Conservation (phyloP, 1,139 yeast species). For the Taiozyma sp. region DNA sequence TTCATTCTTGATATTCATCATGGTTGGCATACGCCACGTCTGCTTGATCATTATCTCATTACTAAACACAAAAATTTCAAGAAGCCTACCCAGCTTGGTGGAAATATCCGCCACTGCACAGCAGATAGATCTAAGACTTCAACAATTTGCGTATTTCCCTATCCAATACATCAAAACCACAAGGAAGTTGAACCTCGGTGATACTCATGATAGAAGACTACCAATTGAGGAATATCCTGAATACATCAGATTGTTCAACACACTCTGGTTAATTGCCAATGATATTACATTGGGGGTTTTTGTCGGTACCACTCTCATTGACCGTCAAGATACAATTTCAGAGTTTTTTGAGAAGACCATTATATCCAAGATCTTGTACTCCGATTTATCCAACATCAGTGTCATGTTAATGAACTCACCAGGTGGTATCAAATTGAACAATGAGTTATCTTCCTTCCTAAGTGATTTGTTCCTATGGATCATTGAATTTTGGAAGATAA, state of each 20-base stretch:
- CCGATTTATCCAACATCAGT: conserved; percentile 44
- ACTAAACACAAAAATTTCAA: conserved; percentile 31
- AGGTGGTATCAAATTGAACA: conserved; percentile 89
- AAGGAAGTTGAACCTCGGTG: conserved; percentile 23
- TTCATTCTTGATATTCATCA: conserved; percentile 3
- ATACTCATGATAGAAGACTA: conserved; percentile 26
- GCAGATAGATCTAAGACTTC: conserved; percentile 74
- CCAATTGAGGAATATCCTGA: conserved; percentile 47
- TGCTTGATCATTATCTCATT: conserved; percentile 33
- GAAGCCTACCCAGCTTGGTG: conserved; percentile 29
- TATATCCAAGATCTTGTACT: conserved; percentile 31
- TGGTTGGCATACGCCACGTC: conserved; percentile 25
- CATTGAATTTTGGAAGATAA: conserved; percentile 58
- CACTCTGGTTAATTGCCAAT: conserved; percentile 81
- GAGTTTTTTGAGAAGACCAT: conserved; percentile 34
- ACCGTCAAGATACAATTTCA: conserved; percentile 36
- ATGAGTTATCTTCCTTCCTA: conserved; percentile 78
- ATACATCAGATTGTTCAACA: conserved; percentile 84
- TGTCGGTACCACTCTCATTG: conserved; percentile 45
- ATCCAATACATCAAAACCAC: conserved; percentile 64
- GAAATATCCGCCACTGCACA: conserved; percentile 61
- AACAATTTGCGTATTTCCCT: conserved; percentile 79
- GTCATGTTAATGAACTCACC: conserved; percentile 86
- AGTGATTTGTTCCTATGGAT: conserved; percentile 90
- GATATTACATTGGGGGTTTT: conserved; percentile 76